phyloP scores from a whole-genome alignment of 805 yeast genomes.

The Ogataea pini region DNA sequence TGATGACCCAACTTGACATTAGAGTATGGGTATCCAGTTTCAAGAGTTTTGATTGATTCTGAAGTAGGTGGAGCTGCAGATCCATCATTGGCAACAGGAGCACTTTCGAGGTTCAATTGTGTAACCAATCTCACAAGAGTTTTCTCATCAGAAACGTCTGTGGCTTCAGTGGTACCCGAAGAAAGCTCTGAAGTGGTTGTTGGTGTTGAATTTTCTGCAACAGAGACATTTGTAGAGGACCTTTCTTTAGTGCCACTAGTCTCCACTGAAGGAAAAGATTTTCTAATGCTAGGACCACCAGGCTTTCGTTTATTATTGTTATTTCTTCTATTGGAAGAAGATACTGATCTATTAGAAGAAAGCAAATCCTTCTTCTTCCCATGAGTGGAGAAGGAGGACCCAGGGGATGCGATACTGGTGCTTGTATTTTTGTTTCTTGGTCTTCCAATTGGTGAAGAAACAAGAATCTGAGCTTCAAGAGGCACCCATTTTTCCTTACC shows the following conservation, averaged over 20 bases:
- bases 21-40: conserved; percentile 7
- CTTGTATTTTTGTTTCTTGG: conserved; percentile 7
- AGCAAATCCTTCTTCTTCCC: conserved; percentile 10
- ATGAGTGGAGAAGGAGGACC: neutral
- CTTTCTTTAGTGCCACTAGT: conserved; percentile 1
- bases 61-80: conserved; percentile 18
- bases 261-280: neutral
- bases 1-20: conserved; percentile 4
- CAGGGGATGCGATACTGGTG: neutral
- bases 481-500: conserved; percentile 31
- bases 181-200: conserved; percentile 12
- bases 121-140: conserved; percentile 8
- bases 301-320: conserved; percentile 4
- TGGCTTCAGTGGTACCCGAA: conserved; percentile 14
- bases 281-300: neutral
- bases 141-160: conserved; percentile 16
- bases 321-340: conserved; percentile 1
- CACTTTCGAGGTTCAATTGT: conserved; percentile 6
- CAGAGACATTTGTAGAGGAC: neutral
- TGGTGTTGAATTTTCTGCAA: conserved; percentile 9
- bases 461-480: conserved; percentile 26
- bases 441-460: conserved; percentile 15
- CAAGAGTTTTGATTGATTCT: conserved; percentile 14
- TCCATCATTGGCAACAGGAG: conserved; percentile 5
- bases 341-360: neutral